These are phyloP conservation scores for Microthlaspi erraticum DNA, from an alignment of 345 rosid genomes.

Conservation along the genomic window DNA sequence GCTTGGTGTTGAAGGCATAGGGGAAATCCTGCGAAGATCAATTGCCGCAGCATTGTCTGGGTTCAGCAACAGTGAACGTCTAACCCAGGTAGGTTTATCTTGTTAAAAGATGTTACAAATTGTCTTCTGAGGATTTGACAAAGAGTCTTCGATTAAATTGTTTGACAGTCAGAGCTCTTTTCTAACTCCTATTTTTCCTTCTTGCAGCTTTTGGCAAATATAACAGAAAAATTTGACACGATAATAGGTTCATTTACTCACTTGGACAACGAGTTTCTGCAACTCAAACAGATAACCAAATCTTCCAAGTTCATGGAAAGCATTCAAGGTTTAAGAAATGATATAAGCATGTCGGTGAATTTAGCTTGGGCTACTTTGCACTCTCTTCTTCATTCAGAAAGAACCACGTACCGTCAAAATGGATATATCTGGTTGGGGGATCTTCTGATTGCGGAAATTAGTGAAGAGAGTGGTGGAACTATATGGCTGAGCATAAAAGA, in stretches of 20 bases:
- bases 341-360: slow-evolving; percentile 59
- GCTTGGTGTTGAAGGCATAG: slow-evolving; percentile 95
- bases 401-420: slow-evolving; percentile 77
- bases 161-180: slow-evolving; percentile 27
- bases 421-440: slow-evolving; percentile 96
- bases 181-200: slow-evolving; percentile 27
- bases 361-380: slow-evolving; percentile 88
- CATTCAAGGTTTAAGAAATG: slow-evolving; percentile 54
- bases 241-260: slow-evolving; percentile 88
- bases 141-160: slow-evolving; percentile 6
- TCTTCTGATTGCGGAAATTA: slow-evolving; percentile 91
- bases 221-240: slow-evolving; percentile 78
- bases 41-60: slow-evolving; percentile 77
- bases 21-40: slow-evolving; percentile 90
- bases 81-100: slow-evolving; percentile 64
- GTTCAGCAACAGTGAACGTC: slow-evolving; percentile 83
- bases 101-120: slow-evolving; percentile 18
- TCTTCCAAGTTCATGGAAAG: slow-evolving; percentile 67
- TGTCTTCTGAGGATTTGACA: slow-evolving; percentile 24
- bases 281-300: slow-evolving; percentile 77
- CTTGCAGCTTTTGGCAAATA: slow-evolving; percentile 82
- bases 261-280: slow-evolving; percentile 83
- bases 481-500: slow-evolving; percentile 74
- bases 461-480: slow-evolving; percentile 62
- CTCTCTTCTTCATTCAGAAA: slow-evolving; percentile 95